These are phyloP conservation scores for Gymnopilus junonius DNA, from an alignment of 768 basidiomycete genomes.

Conservation along the genomic window DNA sequence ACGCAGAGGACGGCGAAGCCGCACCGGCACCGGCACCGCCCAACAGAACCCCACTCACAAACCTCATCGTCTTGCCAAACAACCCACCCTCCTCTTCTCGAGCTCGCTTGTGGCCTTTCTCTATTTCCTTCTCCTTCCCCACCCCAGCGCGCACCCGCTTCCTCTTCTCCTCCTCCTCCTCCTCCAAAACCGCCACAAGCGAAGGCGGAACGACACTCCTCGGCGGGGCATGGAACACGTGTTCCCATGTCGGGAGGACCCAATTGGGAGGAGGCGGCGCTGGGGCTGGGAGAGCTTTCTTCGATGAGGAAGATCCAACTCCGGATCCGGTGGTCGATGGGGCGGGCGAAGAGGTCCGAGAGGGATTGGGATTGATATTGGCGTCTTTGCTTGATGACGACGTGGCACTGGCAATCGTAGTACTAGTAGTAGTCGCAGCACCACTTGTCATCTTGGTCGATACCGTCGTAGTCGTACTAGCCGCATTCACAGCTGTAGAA, in stretches of 20 bases:
- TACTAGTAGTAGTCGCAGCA: too few species aligned
- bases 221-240: constrained; percentile 81
- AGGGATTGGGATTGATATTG: constrained; percentile 12
- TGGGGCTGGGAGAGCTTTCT: constrained; percentile 32
- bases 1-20: too few species aligned
- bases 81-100: constrained; percentile 32
- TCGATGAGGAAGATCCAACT: constrained; percentile 19
- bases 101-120: background rate
- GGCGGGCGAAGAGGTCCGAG: constrained; percentile 15
- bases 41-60: constrained; percentile 62
- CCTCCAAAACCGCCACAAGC: background rate
- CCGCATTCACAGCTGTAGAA: background rate
- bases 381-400: background rate
- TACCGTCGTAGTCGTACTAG: background rate
- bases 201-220: constrained; percentile 46
- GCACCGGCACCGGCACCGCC: too few species aligned
- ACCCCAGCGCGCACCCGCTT: background rate
- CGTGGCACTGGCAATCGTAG: constrained; percentile 3
- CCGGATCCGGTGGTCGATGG: constrained; percentile 7
- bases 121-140: background rate
- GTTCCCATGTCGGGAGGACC: constrained; percentile 86
- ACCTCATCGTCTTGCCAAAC: constrained; percentile 64
- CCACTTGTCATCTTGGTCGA: constrained; percentile 10
- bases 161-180: background rate
- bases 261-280: constrained; percentile 72